Conservation (phyloP, 2,329 filamentous ascomycete genomes). For the Dactylellina cionopaga region DNA sequence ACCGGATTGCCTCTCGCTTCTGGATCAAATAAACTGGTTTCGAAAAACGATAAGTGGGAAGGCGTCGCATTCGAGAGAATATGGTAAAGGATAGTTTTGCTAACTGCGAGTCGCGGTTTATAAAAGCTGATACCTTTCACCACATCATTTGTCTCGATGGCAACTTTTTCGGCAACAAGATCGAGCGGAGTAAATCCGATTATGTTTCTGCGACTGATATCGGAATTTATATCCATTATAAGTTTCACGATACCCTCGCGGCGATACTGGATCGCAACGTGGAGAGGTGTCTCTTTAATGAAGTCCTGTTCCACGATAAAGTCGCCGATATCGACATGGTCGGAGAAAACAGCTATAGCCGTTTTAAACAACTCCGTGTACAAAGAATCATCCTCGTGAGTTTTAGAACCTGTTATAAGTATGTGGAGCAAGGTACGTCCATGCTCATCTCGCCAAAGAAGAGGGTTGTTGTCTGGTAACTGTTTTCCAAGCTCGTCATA, state of each 20-base stretch:
- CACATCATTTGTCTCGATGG: background rate
- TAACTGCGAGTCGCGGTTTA: background rate
- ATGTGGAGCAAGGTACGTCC: background rate
- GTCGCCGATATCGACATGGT: background rate
- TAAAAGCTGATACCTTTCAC: background rate
- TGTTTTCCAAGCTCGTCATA: background rate
- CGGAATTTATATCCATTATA: background rate
- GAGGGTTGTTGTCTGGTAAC: background rate
- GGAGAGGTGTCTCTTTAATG: slow-evolving; percentile 8
- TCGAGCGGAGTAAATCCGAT: slow-evolving; percentile 1
- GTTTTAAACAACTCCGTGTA: background rate
- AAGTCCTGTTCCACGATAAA: background rate
- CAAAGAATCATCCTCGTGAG: background rate
- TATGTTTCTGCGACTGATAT: background rate
- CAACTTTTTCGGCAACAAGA: background rate
- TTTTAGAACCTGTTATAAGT: background rate
- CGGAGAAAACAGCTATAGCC: background rate
- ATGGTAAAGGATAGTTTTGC: background rate
- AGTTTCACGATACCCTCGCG: background rate
- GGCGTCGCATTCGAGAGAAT: background rate
- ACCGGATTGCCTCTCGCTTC: background rate
- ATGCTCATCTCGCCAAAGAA: background rate
- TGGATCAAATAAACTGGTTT: background rate
- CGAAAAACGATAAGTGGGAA: background rate
- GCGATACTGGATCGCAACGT: slow-evolving; percentile 12